Evolutionary conservation across 208 protist species (phyloP), one percentile per base, ranked within the genome.

Genomic region (Leishmania lainsoni): DNA sequence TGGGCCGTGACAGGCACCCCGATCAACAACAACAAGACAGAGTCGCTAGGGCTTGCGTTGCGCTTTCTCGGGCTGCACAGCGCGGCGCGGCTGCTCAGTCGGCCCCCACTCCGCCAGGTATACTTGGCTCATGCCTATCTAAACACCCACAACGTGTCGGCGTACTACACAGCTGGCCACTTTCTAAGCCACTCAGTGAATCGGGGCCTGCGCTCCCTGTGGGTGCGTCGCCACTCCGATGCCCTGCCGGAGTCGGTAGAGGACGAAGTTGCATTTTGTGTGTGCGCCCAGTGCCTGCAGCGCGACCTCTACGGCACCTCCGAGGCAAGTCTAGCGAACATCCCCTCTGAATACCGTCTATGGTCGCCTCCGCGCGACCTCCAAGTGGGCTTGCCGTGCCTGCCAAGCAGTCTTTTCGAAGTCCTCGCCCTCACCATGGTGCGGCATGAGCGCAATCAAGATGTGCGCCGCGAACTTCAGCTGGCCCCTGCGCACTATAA

Each of bases 1-100:
- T 94, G 90, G 90, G 90, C 83, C 6, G 81, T 92, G 63, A 91
- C 90, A 20, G 90, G 90, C 5, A 92, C 90, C 45, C 89, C 89
- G n/a, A 78, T 94, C 52, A 91, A 89, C 86, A 89, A 91, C 79
- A 77, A 83, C 72, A 87, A 89, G 59, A 79, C 83, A 1, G 29
- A 69, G 16, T 83, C 85, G 54, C 84, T 93, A 16, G 61, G 61
- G 2, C 69, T 65, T 6, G 84, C 85, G 9, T 80, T 91, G 45
- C 71, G 65, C 45, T 85, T 86, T 29, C 54, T 90, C 32, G 80
- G 87, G 42, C 75, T 84, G 72, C 49, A 61, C 35, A 85, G 68
- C 5, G 80, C 80, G 20, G 69, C 70, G 4, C 70, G 75, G 4
- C 49, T 78, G 29, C 68, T 86, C 4, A 75, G 63, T 29, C 69